Conservation (phyloP, 805 yeast species). For the Nadsonia fulvescens region DNA sequence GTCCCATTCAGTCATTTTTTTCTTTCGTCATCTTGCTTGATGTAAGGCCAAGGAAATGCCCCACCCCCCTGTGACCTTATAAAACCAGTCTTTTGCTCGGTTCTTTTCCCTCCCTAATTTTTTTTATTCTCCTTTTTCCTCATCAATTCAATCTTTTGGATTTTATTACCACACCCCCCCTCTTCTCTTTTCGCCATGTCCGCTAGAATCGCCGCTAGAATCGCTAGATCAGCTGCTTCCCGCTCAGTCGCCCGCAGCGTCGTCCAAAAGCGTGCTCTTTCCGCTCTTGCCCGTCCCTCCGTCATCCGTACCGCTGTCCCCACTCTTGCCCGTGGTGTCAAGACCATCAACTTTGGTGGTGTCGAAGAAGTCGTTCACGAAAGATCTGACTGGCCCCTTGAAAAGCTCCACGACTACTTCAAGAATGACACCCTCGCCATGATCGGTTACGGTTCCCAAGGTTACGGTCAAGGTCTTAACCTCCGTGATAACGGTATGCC, state of each 20-base stretch:
- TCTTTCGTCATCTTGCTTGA: too few species aligned
- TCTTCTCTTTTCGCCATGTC: constrained; percentile 4
- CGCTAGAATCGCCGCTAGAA: constrained; percentile 27
- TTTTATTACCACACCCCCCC: too few species aligned
- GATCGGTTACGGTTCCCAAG: constrained; percentile 99
- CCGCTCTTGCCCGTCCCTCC: constrained; percentile 25
- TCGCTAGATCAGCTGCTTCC: constrained; percentile 29
- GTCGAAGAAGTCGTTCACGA: constrained; percentile 90
- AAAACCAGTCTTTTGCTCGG: too few species aligned
- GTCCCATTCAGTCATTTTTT: too few species aligned
- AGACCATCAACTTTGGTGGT: constrained; percentile 95
- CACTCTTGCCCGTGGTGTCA: constrained; percentile 71
- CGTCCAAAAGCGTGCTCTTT: constrained; percentile 44
- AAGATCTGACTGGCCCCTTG: constrained; percentile 99
- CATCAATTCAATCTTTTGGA: too few species aligned
- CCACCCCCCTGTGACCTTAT: too few species aligned
- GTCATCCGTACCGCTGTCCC: constrained; percentile 27
- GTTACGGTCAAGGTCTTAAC: constrained; percentile 99
- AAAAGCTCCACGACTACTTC: constrained; percentile 88
- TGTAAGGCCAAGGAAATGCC: too few species aligned
- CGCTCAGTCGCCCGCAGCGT: constrained; percentile 19
- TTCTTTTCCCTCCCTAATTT: too few species aligned
- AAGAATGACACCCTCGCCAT: constrained; percentile 94
- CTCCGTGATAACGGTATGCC: constrained; percentile 97
- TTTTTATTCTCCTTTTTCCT: too few species aligned